Conservation (phyloP, 768 basidiomycete species). For the Galerina sulciceps region DNA sequence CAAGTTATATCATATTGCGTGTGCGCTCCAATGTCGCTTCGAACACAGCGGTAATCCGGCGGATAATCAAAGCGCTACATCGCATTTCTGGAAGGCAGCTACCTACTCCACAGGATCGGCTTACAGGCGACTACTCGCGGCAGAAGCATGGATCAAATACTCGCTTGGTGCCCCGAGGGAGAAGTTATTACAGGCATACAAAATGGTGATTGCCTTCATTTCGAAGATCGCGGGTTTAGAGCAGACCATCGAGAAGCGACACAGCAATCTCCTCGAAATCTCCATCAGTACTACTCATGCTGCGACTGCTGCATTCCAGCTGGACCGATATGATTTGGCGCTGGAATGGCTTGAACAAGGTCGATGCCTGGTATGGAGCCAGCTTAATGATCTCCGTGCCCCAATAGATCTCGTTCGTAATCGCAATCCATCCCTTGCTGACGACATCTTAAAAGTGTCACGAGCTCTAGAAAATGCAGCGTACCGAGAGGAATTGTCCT, state of each 20-base stretch:
- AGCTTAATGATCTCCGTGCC: slow-evolving; percentile 24
- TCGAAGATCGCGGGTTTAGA: neutral
- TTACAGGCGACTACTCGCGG: neutral
- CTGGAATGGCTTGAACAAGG: slow-evolving; percentile 32
- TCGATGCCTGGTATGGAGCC: slow-evolving; percentile 26
- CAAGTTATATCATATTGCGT: too few relatives aligned
- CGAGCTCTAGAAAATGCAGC: neutral
- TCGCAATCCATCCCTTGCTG: neutral
- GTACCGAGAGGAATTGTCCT: neutral
- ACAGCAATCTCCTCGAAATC: neutral
- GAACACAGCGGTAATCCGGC: neutral
- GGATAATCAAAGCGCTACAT: neutral
- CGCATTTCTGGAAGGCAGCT: neutral
- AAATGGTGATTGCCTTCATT: neutral
- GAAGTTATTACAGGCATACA: neutral
- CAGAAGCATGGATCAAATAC: neutral
- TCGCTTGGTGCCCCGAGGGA: neutral
- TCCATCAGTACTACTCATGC: neutral
- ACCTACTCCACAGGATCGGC: neutral
- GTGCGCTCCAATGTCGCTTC: too few relatives aligned
- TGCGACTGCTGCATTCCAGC: neutral
- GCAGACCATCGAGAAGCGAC: neutral
- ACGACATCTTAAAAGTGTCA: neutral
- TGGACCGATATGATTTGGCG: neutral
- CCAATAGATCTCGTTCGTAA: slow-evolving; percentile 18